Percentiles rank a stretch among this genome's conserved stretches.
These are phyloP conservation scores for Solanum bukasovii DNA, from an alignment of 257 asterid species.

Conservation along the genomic window DNA sequence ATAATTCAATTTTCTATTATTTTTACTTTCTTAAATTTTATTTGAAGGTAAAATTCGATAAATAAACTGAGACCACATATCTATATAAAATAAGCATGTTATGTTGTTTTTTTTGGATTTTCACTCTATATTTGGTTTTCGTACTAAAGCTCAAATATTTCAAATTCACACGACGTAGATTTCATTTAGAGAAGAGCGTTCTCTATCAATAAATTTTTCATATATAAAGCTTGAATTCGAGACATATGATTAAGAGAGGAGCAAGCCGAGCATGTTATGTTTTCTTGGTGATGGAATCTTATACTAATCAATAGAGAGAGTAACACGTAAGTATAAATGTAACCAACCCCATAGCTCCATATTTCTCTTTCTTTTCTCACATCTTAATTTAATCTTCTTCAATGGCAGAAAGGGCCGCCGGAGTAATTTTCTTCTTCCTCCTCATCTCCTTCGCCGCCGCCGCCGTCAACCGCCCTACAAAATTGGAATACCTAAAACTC, in stretches of 20 bases:
- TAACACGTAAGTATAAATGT: not conserved
- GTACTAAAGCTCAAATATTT: too few species aligned
- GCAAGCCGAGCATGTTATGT: not conserved
- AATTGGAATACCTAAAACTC: conserved; percentile 35
- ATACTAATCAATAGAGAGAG: not conserved
- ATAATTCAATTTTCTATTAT: too few species aligned
- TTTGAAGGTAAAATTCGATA: too few species aligned
- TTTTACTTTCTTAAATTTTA: too few species aligned
- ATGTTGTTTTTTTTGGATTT: too few species aligned
- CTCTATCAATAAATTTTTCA: too few species aligned
- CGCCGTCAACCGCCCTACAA: not conserved
- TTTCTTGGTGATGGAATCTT: not conserved
- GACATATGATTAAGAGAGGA: too few species aligned
- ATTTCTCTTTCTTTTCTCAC: not conserved
- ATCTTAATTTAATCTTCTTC: not conserved
- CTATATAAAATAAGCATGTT: not conserved
- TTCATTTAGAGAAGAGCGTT: accelerated
- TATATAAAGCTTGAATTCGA: too few species aligned
- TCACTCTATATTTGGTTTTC: accelerated
- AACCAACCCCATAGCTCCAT: not conserved
- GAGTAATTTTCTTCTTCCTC: conserved; percentile 3
- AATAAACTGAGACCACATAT: not conserved
- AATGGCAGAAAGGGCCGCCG: not conserved
- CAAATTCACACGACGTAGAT: accelerated
- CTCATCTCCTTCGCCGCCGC: conserved; percentile 15